Evolutionary conservation across 2,329 filamentous ascomycete genomes (phyloP).

Genomic region (Hyphodiscus sp.): DNA sequence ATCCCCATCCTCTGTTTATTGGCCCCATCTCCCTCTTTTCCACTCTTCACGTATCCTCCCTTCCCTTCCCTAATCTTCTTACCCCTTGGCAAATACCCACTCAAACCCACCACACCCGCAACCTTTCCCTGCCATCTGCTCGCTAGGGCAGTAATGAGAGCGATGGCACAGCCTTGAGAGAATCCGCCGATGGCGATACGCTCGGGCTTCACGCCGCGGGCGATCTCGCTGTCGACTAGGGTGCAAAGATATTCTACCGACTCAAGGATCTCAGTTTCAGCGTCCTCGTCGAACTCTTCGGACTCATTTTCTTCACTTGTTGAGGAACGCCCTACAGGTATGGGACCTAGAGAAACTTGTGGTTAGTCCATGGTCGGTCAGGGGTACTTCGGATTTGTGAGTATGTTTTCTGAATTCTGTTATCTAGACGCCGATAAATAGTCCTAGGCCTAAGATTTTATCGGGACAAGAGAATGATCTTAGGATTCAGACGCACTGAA

Average conservation of each 20-base stretch:
- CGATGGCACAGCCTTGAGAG: slow-evolving; percentile 78
- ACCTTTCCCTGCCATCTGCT: slow-evolving; percentile 49
- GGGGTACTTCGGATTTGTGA: too few species aligned
- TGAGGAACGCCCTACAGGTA: slow-evolving; percentile 29
- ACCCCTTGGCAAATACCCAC: slow-evolving; percentile 44
- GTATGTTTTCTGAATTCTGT: too few species aligned
- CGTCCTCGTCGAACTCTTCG: slow-evolving; percentile 37
- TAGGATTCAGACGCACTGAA: slow-evolving; percentile 20
- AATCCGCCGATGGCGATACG: slow-evolving; percentile 83
- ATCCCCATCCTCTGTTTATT: slow-evolving; percentile 22
- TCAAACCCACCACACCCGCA: slow-evolving; percentile 78
- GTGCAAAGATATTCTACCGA: slow-evolving; percentile 68
- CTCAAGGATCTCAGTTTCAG: slow-evolving; percentile 64
- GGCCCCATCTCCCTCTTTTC: slow-evolving; percentile 7
- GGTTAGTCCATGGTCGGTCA: too few species aligned
- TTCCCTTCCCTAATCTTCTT: slow-evolving; percentile 34
- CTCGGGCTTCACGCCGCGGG: slow-evolving; percentile 68
- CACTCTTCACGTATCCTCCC: slow-evolving; percentile 29
- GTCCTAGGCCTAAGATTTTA: too few species aligned
- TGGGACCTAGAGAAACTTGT: slow-evolving; percentile 19
- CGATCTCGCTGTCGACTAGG: slow-evolving; percentile 72
- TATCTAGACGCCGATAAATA: too few species aligned
- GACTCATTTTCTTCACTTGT: slow-evolving; percentile 41
- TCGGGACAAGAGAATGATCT: too few species aligned
- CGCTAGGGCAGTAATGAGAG: slow-evolving; percentile 65